These are phyloP conservation scores for Cystofilobasidium ferigula DNA, from an alignment of 768 basidiomycete species.

Conservation along the genomic window DNA sequence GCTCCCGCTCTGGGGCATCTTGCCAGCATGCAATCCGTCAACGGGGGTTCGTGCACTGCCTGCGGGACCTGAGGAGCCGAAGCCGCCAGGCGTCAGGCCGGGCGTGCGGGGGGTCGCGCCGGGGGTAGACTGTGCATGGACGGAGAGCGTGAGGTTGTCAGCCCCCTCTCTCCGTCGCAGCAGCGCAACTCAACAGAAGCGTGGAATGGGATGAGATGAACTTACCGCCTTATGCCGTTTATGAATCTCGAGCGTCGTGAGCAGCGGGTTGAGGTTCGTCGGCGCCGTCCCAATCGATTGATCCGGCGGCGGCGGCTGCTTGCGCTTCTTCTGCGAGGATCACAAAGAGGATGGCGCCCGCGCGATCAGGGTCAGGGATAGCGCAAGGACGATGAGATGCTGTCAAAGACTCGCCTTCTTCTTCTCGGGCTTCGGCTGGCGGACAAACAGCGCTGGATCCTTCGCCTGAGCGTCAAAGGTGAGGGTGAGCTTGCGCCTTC, in stretches of 20 bases:
- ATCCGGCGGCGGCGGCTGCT: not conserved
- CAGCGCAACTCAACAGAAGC: too few species aligned
- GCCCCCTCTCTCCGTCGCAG: too few species aligned
- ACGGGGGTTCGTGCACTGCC: not conserved
- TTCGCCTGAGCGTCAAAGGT: not conserved
- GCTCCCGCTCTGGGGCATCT: not conserved
- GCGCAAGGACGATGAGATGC: too few species aligned
- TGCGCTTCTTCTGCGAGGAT: not conserved
- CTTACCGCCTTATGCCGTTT: not conserved
- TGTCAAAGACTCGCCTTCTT: conserved; percentile 1
- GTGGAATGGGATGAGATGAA: not conserved
- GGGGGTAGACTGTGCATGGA: not conserved
- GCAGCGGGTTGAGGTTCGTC: not conserved
- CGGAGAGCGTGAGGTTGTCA: too few species aligned
- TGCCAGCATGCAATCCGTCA: not conserved
- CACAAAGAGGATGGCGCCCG: not conserved
- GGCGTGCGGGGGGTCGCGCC: not conserved
- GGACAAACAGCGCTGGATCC: not conserved
- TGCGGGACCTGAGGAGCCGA: not conserved
- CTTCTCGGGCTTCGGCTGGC: not conserved
- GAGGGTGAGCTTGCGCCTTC: not conserved
- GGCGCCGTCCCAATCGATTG: not conserved
- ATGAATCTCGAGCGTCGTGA: not conserved
- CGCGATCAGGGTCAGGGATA: too few species aligned
- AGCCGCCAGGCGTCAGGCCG: not conserved